A percentile compares a stretch with the other conserved stretches of the same genome.
phyloP scores from a whole-genome alignment of 257 asterid genomes.

The Sherardia arvensis region DNA sequence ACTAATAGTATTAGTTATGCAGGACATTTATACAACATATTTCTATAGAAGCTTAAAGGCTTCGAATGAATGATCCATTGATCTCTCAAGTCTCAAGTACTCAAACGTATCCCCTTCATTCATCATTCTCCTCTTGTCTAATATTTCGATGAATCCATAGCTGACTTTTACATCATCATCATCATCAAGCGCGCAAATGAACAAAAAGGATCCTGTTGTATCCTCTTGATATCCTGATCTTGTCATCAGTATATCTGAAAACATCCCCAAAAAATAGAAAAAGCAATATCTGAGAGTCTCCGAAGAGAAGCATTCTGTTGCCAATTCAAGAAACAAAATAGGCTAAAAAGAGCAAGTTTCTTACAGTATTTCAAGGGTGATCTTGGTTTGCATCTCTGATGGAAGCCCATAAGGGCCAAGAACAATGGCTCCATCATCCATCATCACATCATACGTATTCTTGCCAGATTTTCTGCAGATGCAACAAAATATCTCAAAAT shows the following conservation, averaged over 20 bases:
- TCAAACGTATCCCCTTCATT: background rate
- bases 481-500: background rate
- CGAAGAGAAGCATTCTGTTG: background rate
- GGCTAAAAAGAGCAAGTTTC: slow-evolving; percentile 14
- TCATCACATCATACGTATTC: slow-evolving; percentile 46
- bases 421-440: slow-evolving; percentile 95
- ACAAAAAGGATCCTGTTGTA: slow-evolving; percentile 61
- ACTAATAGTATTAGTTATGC: too few species aligned
- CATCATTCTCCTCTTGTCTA: background rate
- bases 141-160: background rate
- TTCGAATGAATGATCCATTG: background rate
- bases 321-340: background rate
- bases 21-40: too few species aligned
- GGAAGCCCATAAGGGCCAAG: slow-evolving; percentile 82
- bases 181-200: slow-evolving; percentile 35
- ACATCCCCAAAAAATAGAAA: background rate
- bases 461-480: slow-evolving; percentile 47
- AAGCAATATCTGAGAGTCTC: background rate
- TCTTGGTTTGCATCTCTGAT: slow-evolving; percentile 60
- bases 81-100: background rate
- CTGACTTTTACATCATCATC: slow-evolving; percentile 12
- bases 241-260: slow-evolving; percentile 72
- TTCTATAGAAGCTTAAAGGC: background rate
- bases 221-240: slow-evolving; percentile 68
- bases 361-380: slow-evolving; percentile 59